phyloP scores from a whole-genome alignment of 23 red algal genomes.

The Gracilariopsis chorda region DNA sequence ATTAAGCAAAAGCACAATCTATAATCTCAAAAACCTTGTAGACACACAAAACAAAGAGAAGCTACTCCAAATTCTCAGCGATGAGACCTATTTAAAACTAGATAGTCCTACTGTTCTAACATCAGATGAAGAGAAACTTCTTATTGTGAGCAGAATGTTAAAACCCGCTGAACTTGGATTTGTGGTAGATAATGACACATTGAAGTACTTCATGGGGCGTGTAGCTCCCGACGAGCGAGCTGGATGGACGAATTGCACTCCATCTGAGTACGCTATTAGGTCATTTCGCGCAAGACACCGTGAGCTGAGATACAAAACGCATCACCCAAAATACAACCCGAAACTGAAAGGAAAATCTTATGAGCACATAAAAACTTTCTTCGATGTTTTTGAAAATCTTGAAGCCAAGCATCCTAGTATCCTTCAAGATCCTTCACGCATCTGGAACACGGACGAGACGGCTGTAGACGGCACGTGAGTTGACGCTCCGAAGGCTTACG shows the following conservation, averaged over 20 bases:
- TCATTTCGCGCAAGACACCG: not conserved
- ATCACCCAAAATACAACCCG: not conserved
- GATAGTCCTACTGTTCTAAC: not conserved
- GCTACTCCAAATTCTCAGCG: not conserved
- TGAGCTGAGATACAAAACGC: not conserved
- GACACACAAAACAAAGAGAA: not conserved
- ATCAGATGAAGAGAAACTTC: not conserved
- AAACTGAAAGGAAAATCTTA: not conserved
- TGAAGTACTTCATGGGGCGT: not conserved
- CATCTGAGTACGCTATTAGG: not conserved
- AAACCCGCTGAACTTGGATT: not conserved
- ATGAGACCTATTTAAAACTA: not conserved
- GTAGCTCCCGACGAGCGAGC: not conserved
- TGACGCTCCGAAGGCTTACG: not conserved
- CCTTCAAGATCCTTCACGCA: not conserved
- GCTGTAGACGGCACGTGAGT: not conserved
- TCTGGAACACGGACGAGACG: constrained; percentile 32
- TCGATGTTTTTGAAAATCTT: constrained; percentile 7
- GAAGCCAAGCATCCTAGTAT: not conserved
- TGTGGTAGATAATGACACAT: not conserved
- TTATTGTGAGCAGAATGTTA: not conserved
- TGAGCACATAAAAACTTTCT: constrained; percentile 29
- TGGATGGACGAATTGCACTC: not conserved
- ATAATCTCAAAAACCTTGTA: not conserved
- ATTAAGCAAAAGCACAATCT: not conserved